Conservation (phyloP, 345 rosid genomes). For the Chamaenerion angustifolium region DNA sequence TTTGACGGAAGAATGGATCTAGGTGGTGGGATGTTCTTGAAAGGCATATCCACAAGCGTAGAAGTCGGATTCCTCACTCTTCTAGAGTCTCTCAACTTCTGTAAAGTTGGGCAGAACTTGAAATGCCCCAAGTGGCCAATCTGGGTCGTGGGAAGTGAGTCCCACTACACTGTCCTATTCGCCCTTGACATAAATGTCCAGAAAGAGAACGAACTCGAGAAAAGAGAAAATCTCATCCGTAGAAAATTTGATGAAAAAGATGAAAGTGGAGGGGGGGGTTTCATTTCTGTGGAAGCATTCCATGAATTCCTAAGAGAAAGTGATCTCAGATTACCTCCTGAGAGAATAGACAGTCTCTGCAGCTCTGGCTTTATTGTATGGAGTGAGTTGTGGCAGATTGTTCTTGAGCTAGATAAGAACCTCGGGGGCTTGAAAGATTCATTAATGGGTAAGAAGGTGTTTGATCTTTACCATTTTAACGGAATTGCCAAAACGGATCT, state of each 20-base stretch:
- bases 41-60: conserved; percentile 64
- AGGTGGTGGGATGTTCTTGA: conserved; percentile 88
- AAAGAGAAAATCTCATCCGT: conserved; percentile 77
- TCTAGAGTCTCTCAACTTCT: conserved; percentile 84
- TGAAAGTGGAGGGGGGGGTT: conserved; percentile 99
- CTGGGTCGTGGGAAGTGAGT: conserved; percentile 99
- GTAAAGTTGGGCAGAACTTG: conserved; percentile 89
- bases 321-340: conserved; percentile 45
- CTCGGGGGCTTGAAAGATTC: conserved; percentile 86
- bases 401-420: conserved; percentile 64
- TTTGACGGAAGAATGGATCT: conserved; percentile 96
- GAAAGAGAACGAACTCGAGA: conserved; percentile 89
- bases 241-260: conserved; percentile 89
- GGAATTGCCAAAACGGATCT: conserved; percentile 95
- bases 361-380: conserved; percentile 79
- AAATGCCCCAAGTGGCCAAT: conserved; percentile 96
- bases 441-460: conserved; percentile 91
- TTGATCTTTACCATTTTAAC: conserved; percentile 88
- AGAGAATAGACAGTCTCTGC: conserved; percentile 58
- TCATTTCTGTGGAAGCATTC: conserved; percentile 86
- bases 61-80: conserved; percentile 98
- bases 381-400: conserved; percentile 96
- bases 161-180: conserved; percentile 91
- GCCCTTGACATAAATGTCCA: conserved; percentile 79
- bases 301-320: conserved; percentile 68